These are phyloP conservation scores for Smittium culicis DNA, from an alignment of 371 early-diverging fungal genomes.

Conservation along the genomic window DNA sequence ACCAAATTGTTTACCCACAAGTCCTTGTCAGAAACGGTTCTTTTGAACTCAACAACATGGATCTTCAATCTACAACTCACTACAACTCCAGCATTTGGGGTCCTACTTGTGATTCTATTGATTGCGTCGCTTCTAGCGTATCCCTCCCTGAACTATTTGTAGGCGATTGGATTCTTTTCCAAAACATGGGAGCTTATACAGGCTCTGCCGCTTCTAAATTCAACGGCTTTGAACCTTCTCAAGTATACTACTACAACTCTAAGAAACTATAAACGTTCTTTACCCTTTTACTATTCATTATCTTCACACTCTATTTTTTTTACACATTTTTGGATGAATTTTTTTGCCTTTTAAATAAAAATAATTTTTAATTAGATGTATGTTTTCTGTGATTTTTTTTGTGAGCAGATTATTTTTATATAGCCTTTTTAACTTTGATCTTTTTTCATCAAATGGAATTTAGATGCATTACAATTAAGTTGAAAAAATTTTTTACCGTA, in stretches of 20 bases:
- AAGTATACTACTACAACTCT: slow-evolving; percentile 77
- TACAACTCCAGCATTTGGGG: slow-evolving; percentile 80
- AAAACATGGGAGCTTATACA: slow-evolving; percentile 95
- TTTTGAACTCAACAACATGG: slow-evolving; percentile 17
- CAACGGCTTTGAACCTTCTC: slow-evolving; percentile 79
- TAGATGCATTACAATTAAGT: no score
- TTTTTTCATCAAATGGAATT: no score
- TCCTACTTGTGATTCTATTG: slow-evolving; percentile 97
- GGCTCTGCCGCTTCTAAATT: slow-evolving; percentile 73
- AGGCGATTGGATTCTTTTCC: slow-evolving; percentile 93
- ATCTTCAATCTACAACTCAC: not conserved
- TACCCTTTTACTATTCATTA: no score
- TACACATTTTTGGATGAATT: no score
- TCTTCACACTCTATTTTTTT: no score
- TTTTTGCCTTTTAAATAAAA: no score
- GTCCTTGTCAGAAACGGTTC: slow-evolving; percentile 40
- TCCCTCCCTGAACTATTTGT: slow-evolving; percentile 69
- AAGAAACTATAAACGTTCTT: no score
- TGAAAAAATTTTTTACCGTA: no score
- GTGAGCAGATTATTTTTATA: no score
- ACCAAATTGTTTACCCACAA: slow-evolving; percentile 59
- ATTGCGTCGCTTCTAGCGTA: slow-evolving; percentile 62
- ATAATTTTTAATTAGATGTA: no score
- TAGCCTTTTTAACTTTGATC: no score
- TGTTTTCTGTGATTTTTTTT: no score